Evolutionary conservation across 2,329 filamentous ascomycete species (phyloP).

Genomic region (Aspergillus sp.): DNA sequence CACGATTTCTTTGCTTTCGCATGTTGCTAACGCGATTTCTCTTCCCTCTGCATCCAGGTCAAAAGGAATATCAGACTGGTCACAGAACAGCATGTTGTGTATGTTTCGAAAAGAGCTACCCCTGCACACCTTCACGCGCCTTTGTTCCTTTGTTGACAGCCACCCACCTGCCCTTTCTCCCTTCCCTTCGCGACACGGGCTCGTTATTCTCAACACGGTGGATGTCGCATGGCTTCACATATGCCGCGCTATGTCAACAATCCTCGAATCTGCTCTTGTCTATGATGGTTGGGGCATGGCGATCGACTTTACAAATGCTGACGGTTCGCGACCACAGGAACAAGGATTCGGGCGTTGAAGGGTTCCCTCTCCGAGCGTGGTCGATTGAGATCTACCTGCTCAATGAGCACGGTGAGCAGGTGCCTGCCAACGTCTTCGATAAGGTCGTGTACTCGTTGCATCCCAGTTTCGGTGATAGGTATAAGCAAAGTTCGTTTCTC

Average conservation of each 20-base stretch:
- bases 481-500: slow-evolving; percentile 70
- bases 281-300: neutral
- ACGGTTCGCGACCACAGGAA: slow-evolving; percentile 53
- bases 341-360: slow-evolving; percentile 77
- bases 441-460: slow-evolving; percentile 93
- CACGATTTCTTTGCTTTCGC: slow-evolving; percentile 12
- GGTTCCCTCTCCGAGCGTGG: slow-evolving; percentile 92
- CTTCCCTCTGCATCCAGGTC: slow-evolving; percentile 47
- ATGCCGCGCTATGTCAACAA: neutral
- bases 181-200: slow-evolving; percentile 1
- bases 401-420: slow-evolving; percentile 81
- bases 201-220: neutral
- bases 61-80: slow-evolving; percentile 91
- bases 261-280: neutral
- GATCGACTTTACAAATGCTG: slow-evolving; percentile 7
- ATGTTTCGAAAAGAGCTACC: slow-evolving; percentile 43
- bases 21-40: slow-evolving; percentile 21
- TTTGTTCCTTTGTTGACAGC: neutral
- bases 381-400: slow-evolving; percentile 80
- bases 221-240: neutral
- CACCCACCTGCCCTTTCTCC: neutral
- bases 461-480: slow-evolving; percentile 81
- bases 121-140: neutral
- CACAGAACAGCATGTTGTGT: slow-evolving; percentile 88
- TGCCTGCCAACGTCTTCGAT: slow-evolving; percentile 80